Evolutionary conservation across 2,329 filamentous ascomycete species (phyloP), one percentile per base, ranked within the genome.

Genomic region (Claviceps africana): DNA sequence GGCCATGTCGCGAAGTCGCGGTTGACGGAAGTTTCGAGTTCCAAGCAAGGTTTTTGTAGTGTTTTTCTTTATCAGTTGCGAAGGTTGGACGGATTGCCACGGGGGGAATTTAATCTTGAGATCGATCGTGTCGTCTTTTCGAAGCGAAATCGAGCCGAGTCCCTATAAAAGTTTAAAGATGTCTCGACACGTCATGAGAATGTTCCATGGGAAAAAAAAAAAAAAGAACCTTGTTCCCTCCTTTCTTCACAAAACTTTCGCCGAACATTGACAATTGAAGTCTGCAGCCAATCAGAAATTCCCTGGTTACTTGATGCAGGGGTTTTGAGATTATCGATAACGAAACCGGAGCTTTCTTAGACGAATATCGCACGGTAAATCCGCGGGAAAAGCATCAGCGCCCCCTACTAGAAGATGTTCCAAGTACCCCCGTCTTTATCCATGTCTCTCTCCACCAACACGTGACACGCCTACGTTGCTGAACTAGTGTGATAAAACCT

Each of bases 401-500:
- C 37, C 21, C 40, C 2, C 4, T 13, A 43, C 17, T 13, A 17
- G n/a, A 15, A 39, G n/a, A 19, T 33, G 21, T 19, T 39, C 11
- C 15, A 6, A 50, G 52, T 37, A 31, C 30, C 5, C 4, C 5
- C 30, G 46, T 17, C 17, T 4, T 21, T 11, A 13, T 5, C n/a
- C 15, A 30, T 45, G 40, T 21, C 17, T 33, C 48, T 47, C 35
- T 21, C 42, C 25, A 49, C 45, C 48, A 54, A 64, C 70, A 72
- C 67, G 70, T 72, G 66, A 57, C 51, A 45, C 55, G 44, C 51
- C 51, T 59, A 62, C 61, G 60, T 70, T 67, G 61, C 69, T 64
- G 65, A 70, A 60, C 58, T 67, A 69, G 64, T 64, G 66, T 64
- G 68, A 70, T 71, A 76, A 76, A 76, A 73, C 72, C 69, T 73